phyloP scores from a whole-genome alignment of 768 basidiomycete genomes.

The Mycena pura region DNA sequence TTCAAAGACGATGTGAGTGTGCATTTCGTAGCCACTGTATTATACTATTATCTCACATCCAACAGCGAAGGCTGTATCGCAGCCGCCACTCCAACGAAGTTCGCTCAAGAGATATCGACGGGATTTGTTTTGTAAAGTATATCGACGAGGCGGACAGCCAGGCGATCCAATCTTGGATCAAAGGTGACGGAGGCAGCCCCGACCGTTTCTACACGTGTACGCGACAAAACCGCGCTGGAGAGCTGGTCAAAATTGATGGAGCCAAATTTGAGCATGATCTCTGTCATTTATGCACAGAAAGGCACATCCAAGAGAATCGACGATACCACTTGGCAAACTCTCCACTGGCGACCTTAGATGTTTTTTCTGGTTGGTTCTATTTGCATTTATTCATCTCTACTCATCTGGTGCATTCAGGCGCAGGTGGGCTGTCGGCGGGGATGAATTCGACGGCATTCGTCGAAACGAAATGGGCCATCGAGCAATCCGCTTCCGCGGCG shows the following conservation, averaged over 20 bases:
- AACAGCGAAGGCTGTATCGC: slow-evolving; percentile 13
- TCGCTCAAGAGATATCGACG: background rate
- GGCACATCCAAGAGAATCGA: background rate
- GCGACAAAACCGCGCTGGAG: background rate
- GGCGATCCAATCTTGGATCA: slow-evolving; percentile 10
- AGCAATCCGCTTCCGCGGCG: slow-evolving; percentile 52
- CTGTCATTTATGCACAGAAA: background rate
- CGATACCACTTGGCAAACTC: background rate
- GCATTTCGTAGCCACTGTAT: background rate
- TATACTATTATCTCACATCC: background rate
- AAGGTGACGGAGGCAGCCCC: background rate
- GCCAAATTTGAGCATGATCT: background rate
- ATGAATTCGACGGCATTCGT: slow-evolving; percentile 48
- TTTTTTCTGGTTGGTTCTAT: slow-evolving; percentile 6
- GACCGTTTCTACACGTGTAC: slow-evolving; percentile 9
- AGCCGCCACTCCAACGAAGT: background rate
- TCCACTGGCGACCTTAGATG: background rate
- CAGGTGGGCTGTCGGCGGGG: slow-evolving; percentile 57
- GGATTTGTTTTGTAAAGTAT: slow-evolving; percentile 5
- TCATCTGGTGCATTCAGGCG: slow-evolving; percentile 31
- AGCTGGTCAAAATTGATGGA: background rate
- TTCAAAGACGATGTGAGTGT: slow-evolving; percentile 3
- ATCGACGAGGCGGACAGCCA: background rate
- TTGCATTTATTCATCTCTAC: background rate
- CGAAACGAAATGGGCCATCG: slow-evolving; percentile 56